Conservation (phyloP, 805 yeast genomes). For the Saccharomyces eubayanus region DNA sequence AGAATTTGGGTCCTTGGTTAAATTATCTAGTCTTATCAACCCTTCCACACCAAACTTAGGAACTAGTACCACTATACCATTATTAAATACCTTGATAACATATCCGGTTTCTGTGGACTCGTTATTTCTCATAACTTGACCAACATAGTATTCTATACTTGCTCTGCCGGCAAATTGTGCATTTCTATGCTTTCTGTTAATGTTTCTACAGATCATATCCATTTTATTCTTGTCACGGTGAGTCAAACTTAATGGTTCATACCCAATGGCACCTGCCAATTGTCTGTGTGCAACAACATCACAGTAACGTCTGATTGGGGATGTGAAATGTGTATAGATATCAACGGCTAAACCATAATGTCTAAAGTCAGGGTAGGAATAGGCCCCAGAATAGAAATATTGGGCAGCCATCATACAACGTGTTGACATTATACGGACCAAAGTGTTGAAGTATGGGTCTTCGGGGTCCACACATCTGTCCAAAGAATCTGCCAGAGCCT, state of each 20-base stretch:
- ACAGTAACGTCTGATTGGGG: conserved; percentile 96
- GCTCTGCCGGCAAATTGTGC: conserved; percentile 99
- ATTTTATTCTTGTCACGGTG: conserved; percentile 86
- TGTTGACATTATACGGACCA: conserved; percentile 92
- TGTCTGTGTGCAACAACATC: conserved; percentile 97
- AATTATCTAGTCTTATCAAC: conserved; percentile 68
- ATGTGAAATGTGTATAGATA: conserved; percentile 95
- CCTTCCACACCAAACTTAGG: conserved; percentile 97
- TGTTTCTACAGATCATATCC: conserved; percentile 81
- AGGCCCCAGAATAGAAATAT: conserved; percentile 86
- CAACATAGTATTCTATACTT: conserved; percentile 93
- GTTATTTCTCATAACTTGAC: conserved; percentile 88
- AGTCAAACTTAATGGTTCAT: conserved; percentile 70
- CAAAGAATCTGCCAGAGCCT: conserved; percentile 85
- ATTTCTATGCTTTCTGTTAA: conserved; percentile 89
- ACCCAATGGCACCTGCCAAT: conserved; percentile 94
- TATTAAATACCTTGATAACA: conserved; percentile 82
- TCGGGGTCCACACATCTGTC: conserved; percentile 76
- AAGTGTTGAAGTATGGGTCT: conserved; percentile 88
- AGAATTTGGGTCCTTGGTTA: conserved; percentile 54
- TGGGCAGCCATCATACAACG: conserved; percentile 99
- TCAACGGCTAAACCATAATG: conserved; percentile 98
- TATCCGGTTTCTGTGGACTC: conserved; percentile 81
- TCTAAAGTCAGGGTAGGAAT: conserved; percentile 80
- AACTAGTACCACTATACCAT: conserved; percentile 89